Percentiles rank a stretch among this genome's conserved stretches.
These are phyloP conservation scores for Lipomyces kockii DNA, from an alignment of 805 yeast species.

Conservation along the genomic window DNA sequence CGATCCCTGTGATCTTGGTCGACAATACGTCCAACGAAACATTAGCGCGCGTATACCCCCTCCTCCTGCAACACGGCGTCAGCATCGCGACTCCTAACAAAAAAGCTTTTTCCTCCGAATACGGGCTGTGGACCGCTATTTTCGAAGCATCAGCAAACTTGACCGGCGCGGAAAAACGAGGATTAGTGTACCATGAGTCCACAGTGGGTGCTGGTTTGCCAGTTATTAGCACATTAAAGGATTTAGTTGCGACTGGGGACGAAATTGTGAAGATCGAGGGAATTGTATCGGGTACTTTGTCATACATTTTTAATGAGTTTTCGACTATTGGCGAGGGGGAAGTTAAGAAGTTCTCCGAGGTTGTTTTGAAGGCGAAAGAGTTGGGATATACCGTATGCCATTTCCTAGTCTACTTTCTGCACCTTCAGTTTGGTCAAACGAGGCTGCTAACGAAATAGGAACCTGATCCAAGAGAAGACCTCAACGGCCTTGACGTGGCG, in stretches of 20 bases:
- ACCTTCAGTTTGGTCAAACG: neutral
- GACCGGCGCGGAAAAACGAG: slow-evolving; percentile 52
- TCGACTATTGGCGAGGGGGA: slow-evolving; percentile 61
- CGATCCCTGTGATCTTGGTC: slow-evolving; percentile 77
- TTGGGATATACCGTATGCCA: slow-evolving; percentile 74
- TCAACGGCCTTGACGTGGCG: slow-evolving; percentile 97
- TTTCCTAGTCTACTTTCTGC: neutral
- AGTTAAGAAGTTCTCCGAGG: slow-evolving; percentile 80
- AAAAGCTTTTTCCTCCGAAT: slow-evolving; percentile 87
- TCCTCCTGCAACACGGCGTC: slow-evolving; percentile 73
- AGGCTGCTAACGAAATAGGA: slow-evolving; percentile 49
- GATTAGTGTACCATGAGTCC: slow-evolving; percentile 94
- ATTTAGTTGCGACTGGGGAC: slow-evolving; percentile 90
- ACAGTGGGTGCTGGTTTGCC: slow-evolving; percentile 99
- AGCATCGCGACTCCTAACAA: slow-evolving; percentile 98
- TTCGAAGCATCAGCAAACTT: slow-evolving; percentile 55
- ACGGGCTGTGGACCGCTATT: slow-evolving; percentile 75
- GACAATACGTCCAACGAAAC: slow-evolving; percentile 91
- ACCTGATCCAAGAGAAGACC: slow-evolving; percentile 99
- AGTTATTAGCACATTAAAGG: slow-evolving; percentile 83
- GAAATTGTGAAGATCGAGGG: slow-evolving; percentile 91
- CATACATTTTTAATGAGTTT: slow-evolving; percentile 92
- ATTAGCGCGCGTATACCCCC: slow-evolving; percentile 77
- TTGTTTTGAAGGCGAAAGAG: slow-evolving; percentile 84
- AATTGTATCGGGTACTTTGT: slow-evolving; percentile 92